Base-by-base conservation (phyloP, 2,329 filamentous ascomycete genomes). In the Diaporthe helianthi region DNA sequence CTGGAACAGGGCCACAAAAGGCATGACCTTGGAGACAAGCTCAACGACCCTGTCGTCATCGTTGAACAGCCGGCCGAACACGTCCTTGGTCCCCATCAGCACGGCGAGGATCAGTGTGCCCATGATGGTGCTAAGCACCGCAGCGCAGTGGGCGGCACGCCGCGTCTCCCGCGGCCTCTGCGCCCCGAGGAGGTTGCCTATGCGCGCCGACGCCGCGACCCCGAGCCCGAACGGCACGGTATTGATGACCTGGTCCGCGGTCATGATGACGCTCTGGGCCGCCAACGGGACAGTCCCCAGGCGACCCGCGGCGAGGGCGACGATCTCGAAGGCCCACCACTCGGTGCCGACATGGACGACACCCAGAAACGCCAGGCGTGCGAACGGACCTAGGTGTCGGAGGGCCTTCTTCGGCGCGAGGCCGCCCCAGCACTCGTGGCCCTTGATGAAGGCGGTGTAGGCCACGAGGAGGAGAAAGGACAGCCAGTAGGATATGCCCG, bases 271-370 rank as follows among this genome's bases (percentile, higher is more conserved):
- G 58, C 89, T 92, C 79, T 97, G 93, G 0, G 93, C 92, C 1
- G 93, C 93, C 0, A 97, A 84, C 0, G 93, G 86, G 41, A 94
- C 87, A 0, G 92, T 94, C 4, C 94, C 94, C 0, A 97, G 86
- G 44, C 90, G 87, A 1, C 93, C 93, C 6, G 93, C 93, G 2
- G 92, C 92, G 0, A 97, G 86, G 1, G 93, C 93, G 1, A 97
- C 93, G 73, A 97, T 95, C 79, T 97, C 93, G 74, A 97, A 97
- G 0, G 93, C 94, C 93, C 93, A 97, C 93, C 93, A 97, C 79
- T 97, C 94, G 0, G 93, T 96, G 4, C 93, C 94, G 6, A 97
- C 92, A 72, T 97, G 93, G 4, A 97, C 81, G 51, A 97, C 84
- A 0, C 93, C 94, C 0, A 97, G 83, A 17, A 91, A 79, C 0